Percentiles rank a stretch among this genome's conserved stretches.
These are phyloP conservation scores for Orbilia quercus DNA, from an alignment of 2,329 filamentous ascomycete species.

Conservation along the genomic window DNA sequence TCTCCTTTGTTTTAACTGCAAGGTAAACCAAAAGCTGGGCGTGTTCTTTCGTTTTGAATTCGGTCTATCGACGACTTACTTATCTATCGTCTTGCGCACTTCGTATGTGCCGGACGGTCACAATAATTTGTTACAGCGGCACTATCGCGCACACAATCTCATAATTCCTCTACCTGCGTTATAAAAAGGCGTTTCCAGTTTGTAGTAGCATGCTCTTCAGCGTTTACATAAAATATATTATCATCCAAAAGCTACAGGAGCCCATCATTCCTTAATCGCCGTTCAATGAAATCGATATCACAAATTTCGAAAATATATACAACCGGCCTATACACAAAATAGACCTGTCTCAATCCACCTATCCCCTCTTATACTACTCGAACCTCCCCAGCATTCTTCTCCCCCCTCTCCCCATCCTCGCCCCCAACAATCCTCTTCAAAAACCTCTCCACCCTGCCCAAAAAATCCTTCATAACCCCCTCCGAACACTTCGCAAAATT, in stretches of 20 bases:
- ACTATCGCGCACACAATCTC: constrained; percentile 10
- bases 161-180: constrained; percentile 7
- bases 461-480: constrained; percentile 66
- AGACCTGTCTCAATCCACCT: constrained; percentile 34
- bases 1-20: constrained; percentile 8
- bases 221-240: not conserved
- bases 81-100: not conserved
- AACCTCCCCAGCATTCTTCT: not conserved
- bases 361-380: not conserved
- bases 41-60: not conserved
- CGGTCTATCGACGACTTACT: not conserved
- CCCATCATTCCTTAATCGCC: not conserved
- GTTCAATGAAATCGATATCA: constrained; percentile 1
- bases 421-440: constrained; percentile 61
- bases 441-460: constrained; percentile 68
- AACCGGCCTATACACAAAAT: no score
- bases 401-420: not conserved
- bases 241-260: not conserved
- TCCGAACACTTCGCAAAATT: constrained; percentile 67
- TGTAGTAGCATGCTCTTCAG: constrained; percentile 20
- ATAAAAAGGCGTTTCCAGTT: constrained; percentile 24
- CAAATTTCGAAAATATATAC: no score
- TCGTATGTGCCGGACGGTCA: not conserved
- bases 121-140: constrained; percentile 12
- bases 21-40: constrained; percentile 29